A percentile compares a stretch with the other conserved stretches of the same genome.
These are phyloP conservation scores for Erodium trifolium DNA, from an alignment of 441 rosid species.

Conservation along the genomic window DNA sequence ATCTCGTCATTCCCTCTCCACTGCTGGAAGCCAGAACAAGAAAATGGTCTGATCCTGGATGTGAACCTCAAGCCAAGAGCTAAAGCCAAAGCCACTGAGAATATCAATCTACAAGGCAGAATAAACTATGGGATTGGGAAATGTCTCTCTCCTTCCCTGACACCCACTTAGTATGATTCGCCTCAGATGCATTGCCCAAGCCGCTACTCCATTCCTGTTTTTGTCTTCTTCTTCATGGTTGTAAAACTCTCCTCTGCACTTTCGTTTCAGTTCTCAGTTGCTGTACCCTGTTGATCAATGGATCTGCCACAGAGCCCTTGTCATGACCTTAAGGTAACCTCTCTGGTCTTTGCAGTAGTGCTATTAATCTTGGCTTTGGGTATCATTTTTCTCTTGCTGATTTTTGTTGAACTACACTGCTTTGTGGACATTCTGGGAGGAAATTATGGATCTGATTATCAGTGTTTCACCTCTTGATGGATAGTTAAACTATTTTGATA, in stretches of 20 bases:
- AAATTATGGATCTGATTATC: conserved; percentile 1
- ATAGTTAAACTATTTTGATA: neutral
- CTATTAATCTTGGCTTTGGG: neutral
- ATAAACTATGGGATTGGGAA: conserved; percentile 11
- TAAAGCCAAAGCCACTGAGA: neutral
- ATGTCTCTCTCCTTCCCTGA: conserved; percentile 2
- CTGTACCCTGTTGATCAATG: conserved; percentile 16
- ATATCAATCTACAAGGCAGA: conserved; percentile 8
- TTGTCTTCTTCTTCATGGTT: conserved; percentile 4
- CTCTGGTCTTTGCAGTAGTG: neutral
- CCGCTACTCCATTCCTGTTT: conserved; percentile 11
- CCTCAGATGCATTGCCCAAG: conserved; percentile 14
- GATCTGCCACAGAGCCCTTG: conserved; percentile 23
- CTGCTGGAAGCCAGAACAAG: conserved; percentile 7
- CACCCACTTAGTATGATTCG: conserved; percentile 3
- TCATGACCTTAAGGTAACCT: conserved; percentile 23
- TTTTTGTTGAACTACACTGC: neutral
- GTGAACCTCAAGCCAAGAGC: neutral
- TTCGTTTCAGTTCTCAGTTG: conserved; percentile 4
- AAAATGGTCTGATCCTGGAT: neutral
- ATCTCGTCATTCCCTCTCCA: conserved; percentile 13
- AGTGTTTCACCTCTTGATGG: neutral
- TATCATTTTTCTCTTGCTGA: conserved; percentile 3
- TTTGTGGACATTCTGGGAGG: neutral
- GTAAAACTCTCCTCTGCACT: conserved; percentile 1